Percentiles rank a stretch among this genome's conserved stretches.
phyloP scores from a whole-genome alignment of 2,329 filamentous ascomycete genomes.

The Ophiostoma quercus region DNA sequence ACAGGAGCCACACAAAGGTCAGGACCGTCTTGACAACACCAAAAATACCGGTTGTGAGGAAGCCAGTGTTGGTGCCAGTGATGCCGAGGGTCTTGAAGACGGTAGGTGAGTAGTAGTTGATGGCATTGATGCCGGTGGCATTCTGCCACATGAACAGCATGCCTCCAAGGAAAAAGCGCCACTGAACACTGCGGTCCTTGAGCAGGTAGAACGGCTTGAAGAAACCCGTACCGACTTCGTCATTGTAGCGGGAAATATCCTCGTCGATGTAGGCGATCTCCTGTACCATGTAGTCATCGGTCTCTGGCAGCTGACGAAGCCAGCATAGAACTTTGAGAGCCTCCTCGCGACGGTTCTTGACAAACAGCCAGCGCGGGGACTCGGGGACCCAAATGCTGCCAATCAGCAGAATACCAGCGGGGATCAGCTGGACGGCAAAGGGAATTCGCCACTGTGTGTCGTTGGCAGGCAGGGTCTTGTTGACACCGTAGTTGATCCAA shows the following conservation, averaged over 20 bases:
- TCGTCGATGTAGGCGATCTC: slow-evolving; percentile 66
- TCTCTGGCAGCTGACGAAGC: slow-evolving; percentile 54
- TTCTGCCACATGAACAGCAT: slow-evolving; percentile 79
- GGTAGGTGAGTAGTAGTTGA: slow-evolving; percentile 69
- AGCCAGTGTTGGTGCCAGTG: slow-evolving; percentile 41
- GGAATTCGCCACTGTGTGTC: slow-evolving; percentile 60
- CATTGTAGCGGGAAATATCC: slow-evolving; percentile 60
- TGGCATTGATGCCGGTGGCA: slow-evolving; percentile 68
- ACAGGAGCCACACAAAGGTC: slow-evolving; percentile 64
- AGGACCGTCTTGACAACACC: slow-evolving; percentile 68
- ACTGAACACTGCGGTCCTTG: slow-evolving; percentile 55
- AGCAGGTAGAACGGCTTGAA: slow-evolving; percentile 64
- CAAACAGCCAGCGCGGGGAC: slow-evolving; percentile 32
- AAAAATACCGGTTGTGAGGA: slow-evolving; percentile 66
- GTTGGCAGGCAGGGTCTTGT: slow-evolving; percentile 43
- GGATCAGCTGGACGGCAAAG: slow-evolving; percentile 62
- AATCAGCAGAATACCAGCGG: slow-evolving; percentile 56
- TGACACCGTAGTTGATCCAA: slow-evolving; percentile 62
- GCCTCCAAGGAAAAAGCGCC: slow-evolving; percentile 67
- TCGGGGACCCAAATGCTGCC: slow-evolving; percentile 49
- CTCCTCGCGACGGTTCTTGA: slow-evolving; percentile 26
- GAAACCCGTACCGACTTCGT: slow-evolving; percentile 63
- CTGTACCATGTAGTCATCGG: slow-evolving; percentile 64
- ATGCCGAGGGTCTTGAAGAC: slow-evolving; percentile 56
- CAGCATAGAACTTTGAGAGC: slow-evolving; percentile 43